Evolutionary conservation across 2,329 filamentous ascomycete genomes (phyloP).

Genomic region (Claviceps digitariae): DNA sequence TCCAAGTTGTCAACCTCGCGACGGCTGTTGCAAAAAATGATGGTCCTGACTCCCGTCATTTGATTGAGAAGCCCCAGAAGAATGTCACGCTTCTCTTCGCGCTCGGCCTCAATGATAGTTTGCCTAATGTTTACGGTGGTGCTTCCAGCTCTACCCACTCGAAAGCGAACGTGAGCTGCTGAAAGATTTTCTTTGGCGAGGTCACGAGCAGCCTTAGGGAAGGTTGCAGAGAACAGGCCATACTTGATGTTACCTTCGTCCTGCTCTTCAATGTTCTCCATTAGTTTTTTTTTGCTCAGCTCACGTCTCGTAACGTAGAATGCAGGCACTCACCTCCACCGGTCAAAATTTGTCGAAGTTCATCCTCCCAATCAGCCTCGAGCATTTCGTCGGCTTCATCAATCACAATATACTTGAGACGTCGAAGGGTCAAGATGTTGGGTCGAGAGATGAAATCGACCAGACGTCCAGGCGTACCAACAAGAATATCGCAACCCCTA

Average conservation of each 20-base stretch:
- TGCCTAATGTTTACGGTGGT: conserved; percentile 76
- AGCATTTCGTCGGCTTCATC: conserved; percentile 96
- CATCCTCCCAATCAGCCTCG: conserved; percentile 60
- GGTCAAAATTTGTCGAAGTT: conserved; percentile 61
- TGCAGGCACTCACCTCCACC: conserved; percentile 56
- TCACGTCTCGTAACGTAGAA: conserved; percentile 4
- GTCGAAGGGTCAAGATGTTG: conserved; percentile 53
- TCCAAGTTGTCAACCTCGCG: conserved; percentile 69
- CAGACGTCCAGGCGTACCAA: conserved; percentile 79
- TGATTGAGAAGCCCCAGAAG: conserved; percentile 60
- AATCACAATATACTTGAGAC: conserved; percentile 70
- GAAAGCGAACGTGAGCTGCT: conserved; percentile 62
- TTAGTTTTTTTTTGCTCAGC: neutral
- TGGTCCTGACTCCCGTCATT: conserved; percentile 59
- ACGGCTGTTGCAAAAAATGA: conserved; percentile 85
- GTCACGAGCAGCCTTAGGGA: conserved; percentile 65
- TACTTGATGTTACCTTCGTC: conserved; percentile 56
- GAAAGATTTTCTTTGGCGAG: conserved; percentile 67
- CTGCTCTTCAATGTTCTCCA: conserved; percentile 40
- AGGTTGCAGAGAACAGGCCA: conserved; percentile 90
- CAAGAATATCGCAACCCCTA: conserved; percentile 78
- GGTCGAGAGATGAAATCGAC: conserved; percentile 68
- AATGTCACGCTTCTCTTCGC: conserved; percentile 52
- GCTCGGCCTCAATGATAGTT: conserved; percentile 53
- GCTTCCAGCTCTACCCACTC: conserved; percentile 75